Conservation (phyloP, 805 yeast genomes). For the Alloascoidea hylecoeti region DNA sequence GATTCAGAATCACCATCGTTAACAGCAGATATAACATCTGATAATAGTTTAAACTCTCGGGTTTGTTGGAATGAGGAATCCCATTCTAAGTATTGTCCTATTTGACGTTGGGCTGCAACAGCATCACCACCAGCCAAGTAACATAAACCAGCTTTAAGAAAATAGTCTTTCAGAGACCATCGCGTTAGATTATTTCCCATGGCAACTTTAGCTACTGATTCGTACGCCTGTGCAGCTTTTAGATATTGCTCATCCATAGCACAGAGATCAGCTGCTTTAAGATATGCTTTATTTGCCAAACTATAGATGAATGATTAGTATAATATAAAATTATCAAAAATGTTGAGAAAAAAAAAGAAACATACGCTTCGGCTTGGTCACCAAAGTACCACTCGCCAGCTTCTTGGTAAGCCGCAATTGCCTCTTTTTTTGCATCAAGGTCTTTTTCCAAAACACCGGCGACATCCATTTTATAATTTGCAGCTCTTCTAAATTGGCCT, state of each 20-base stretch:
- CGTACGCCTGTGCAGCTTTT: slow-evolving; percentile 66
- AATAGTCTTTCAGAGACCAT: slow-evolving; percentile 92
- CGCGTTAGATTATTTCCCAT: slow-evolving; percentile 61
- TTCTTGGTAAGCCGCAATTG: slow-evolving; percentile 68
- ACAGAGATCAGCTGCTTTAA: slow-evolving; percentile 81
- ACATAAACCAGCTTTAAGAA: slow-evolving; percentile 71
- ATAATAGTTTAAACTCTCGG: slow-evolving; percentile 59
- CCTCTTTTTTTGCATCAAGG: slow-evolving; percentile 49
- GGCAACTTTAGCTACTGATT: slow-evolving; percentile 63
- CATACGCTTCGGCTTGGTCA: slow-evolving; percentile 76
- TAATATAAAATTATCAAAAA: neutral
- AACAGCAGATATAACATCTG: slow-evolving; percentile 58
- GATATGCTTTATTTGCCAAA: slow-evolving; percentile 70
- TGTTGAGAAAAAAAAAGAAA: neutral
- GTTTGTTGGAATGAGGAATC: slow-evolving; percentile 59
- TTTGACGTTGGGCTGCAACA: slow-evolving; percentile 70
- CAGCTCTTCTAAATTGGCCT: slow-evolving; percentile 95
- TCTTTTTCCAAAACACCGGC: slow-evolving; percentile 78
- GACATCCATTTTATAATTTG: slow-evolving; percentile 83
- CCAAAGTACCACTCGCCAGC: slow-evolving; percentile 95
- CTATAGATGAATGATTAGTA: slow-evolving; percentile 6
- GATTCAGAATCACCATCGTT: slow-evolving; percentile 68
- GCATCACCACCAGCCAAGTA: slow-evolving; percentile 71
- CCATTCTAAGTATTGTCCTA: slow-evolving; percentile 48
- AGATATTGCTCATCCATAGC: slow-evolving; percentile 65